Evolutionary conservation across 306 rosid genomes (phyloP).

Genomic region (Amphicarpaea edgeworthii): DNA sequence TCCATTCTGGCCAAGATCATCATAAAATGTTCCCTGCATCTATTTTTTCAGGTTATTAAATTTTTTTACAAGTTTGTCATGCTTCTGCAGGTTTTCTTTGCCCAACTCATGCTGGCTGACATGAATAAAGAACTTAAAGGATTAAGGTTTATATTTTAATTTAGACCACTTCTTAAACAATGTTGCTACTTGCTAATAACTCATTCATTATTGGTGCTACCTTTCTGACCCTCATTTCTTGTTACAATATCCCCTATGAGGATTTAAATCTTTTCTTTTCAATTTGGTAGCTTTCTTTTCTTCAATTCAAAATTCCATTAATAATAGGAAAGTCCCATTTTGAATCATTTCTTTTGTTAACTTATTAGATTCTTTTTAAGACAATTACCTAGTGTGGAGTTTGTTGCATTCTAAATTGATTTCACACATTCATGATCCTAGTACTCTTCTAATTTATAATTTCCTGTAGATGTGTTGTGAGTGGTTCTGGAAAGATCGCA

Average conservation of each 20-base stretch:
- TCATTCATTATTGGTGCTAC: slow-evolving; percentile 12
- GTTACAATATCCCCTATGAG: slow-evolving; percentile 28
- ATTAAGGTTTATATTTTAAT: slow-evolving; percentile 71
- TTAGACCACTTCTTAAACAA: slow-evolving; percentile 41
- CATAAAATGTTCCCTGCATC: not conserved
- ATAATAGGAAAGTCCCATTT: slow-evolving; percentile 12
- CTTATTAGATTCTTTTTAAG: slow-evolving; percentile 16
- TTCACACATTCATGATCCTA: slow-evolving; percentile 33
- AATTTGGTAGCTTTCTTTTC: not conserved
- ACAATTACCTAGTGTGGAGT: slow-evolving; percentile 28
- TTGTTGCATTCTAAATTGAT: slow-evolving; percentile 36
- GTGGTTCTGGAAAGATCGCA: slow-evolving; percentile 99
- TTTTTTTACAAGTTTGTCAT: slow-evolving; percentile 49
- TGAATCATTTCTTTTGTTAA: not conserved
- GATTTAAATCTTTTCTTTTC: slow-evolving; percentile 23
- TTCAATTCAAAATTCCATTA: slow-evolving; percentile 7
- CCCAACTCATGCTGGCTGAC: slow-evolving; percentile 95
- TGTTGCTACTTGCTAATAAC: slow-evolving; percentile 41
- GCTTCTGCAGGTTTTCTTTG: slow-evolving; percentile 92
- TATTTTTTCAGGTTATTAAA: slow-evolving; percentile 28
- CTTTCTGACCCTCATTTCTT: slow-evolving; percentile 32
- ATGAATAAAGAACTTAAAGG: slow-evolving; percentile 99
- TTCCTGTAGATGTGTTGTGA: slow-evolving; percentile 79
- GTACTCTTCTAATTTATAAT: slow-evolving; percentile 41
- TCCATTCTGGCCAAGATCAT: slow-evolving; percentile 8